Conservation (phyloP, 2,329 filamentous ascomycete species). For the Septoria linicola region DNA sequence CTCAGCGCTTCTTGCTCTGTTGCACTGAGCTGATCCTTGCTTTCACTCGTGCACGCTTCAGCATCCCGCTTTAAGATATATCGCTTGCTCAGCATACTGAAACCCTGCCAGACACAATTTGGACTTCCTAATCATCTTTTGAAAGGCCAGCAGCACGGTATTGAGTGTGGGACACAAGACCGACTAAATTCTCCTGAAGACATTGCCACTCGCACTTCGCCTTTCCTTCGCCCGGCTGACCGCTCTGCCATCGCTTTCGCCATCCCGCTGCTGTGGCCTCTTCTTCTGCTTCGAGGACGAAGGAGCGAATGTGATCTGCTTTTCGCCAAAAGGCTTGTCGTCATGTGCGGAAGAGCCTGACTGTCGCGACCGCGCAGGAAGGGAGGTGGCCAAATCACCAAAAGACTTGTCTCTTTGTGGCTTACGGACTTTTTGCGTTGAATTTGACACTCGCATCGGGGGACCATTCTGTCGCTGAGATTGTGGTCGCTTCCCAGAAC, state of each 20-base stretch:
- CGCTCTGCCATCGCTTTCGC: conserved; percentile 35
- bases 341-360: conserved; percentile 32
- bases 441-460: conserved; percentile 60
- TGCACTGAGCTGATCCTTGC: too few relatives aligned
- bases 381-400: conserved; percentile 51
- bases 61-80: too few relatives aligned
- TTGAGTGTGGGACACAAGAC: too few relatives aligned
- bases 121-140: too few relatives aligned
- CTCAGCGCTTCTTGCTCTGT: too few relatives aligned
- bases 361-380: conserved; percentile 33
- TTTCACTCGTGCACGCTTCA: too few relatives aligned
- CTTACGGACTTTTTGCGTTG: conserved; percentile 37
- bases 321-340: conserved; percentile 50
- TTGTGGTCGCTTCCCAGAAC: conserved; percentile 51
- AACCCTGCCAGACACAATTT: too few relatives aligned
- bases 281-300: conserved; percentile 47
- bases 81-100: too few relatives aligned
- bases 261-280: conserved; percentile 27
- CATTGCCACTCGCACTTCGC: conserved; percentile 73
- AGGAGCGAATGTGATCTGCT: conserved; percentile 72
- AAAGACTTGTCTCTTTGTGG: conserved; percentile 57
- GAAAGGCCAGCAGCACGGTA: too few relatives aligned
- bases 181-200: conserved; percentile 63
- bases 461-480: conserved; percentile 39
- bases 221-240: conserved; percentile 47